Evolutionary conservation across 441 rosid species (phyloP).

Genomic region (Bruguiera hainesii): DNA sequence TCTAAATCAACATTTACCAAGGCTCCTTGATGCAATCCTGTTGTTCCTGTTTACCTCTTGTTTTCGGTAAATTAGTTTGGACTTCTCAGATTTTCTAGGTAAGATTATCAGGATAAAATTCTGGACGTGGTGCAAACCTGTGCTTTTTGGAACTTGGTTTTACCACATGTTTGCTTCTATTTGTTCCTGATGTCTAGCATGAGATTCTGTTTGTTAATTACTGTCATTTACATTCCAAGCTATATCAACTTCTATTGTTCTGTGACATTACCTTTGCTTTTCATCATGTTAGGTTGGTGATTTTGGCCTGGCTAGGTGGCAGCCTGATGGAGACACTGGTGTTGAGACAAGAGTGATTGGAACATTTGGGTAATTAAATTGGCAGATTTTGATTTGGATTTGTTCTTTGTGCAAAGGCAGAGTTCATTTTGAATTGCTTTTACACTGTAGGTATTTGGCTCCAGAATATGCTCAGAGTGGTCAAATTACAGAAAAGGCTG

Average conservation of each 20-base stretch:
- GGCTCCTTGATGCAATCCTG: slow-evolving; percentile 11
- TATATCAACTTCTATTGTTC: not conserved
- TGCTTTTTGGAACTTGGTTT: not conserved
- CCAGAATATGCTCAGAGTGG: slow-evolving; percentile 99
- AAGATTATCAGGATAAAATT: not conserved
- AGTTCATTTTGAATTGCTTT: slow-evolving; percentile 17
- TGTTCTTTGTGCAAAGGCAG: slow-evolving; percentile 5
- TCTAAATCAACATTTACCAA: not conserved
- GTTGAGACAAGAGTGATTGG: slow-evolving; percentile 98
- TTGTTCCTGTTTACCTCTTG: not conserved
- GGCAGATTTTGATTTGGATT: slow-evolving; percentile 14
- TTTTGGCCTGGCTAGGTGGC: slow-evolving; percentile 99
- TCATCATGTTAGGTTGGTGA: slow-evolving; percentile 75
- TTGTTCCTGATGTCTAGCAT: not conserved
- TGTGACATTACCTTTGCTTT: not conserved
- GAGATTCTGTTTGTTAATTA: not conserved
- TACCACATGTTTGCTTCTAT: not conserved
- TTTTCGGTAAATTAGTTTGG: not conserved
- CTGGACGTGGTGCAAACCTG: not conserved
- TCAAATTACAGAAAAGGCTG: slow-evolving; percentile 96
- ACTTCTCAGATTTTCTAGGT: not conserved
- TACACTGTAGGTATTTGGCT: slow-evolving; percentile 76
- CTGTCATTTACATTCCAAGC: not conserved
- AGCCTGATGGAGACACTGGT: slow-evolving; percentile 94
- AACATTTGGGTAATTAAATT: slow-evolving; percentile 79